Evolutionary conservation across 768 basidiomycete genomes (phyloP), one percentile per base, ranked within the genome.

Genomic region (Termitomyces sp.): DNA sequence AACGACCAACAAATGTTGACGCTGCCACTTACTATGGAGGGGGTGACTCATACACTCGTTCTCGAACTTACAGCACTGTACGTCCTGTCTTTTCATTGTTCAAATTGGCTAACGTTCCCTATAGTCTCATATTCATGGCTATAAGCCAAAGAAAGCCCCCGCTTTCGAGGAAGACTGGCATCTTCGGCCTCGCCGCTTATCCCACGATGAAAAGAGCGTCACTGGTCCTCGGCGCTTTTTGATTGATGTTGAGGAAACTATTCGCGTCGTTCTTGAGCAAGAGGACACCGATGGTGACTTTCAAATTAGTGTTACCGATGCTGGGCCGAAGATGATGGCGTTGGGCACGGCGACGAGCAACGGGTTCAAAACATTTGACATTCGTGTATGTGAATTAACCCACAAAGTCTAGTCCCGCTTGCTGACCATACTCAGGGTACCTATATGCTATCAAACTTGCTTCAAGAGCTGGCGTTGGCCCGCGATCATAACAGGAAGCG

Each of bases 391-490:
- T 70, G 9, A 57, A 36, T 41, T 50, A 32, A 41, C 14, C 30
- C 47, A 52, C 47, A 14, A 30, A 46, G 10, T 30, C 57, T 30
- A 16, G 59, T 18, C 36, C 22, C 55, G 45, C 49, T 58, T 56
- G 60, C 51, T 57, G 63, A 28, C n/a, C 52, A 52, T 26, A 61
- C 16, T 26, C 67, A 95, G 89, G 96, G 97, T 43, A 98, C 90
- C n/a, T 99, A 98, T 74, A 98, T 98, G 96, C 79, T 99, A 47
- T 98, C 96, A 13, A 98, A 98, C 72, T 83, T 99, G 26, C 80
- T 99, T n/a, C 96, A 99, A 77, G 96, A 99, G 70, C 87, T 99
- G 48, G 96, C 96, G 2, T 84, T 98, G 22, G 96, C 97, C 6
- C 86, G 93, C 9, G 96, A 98, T 68, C 94, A 96, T 72, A 88